These are phyloP conservation scores for Talaromyces trachyspermus DNA, from an alignment of 495 filamentous ascomycete genomes.

Conservation along the genomic window DNA sequence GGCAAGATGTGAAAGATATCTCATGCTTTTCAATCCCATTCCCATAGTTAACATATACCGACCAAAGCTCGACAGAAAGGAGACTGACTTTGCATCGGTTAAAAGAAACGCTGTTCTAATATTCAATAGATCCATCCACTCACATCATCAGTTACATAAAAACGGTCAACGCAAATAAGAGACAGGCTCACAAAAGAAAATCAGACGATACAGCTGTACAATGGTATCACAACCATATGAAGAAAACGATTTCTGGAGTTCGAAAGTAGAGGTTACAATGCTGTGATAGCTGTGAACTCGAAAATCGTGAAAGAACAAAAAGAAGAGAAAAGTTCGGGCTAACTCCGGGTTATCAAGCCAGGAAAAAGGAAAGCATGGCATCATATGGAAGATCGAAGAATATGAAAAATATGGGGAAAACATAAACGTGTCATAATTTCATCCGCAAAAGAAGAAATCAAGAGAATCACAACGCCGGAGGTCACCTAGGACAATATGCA, in stretches of 20 bases:
- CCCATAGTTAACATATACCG: too few species aligned
- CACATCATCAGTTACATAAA: too few species aligned
- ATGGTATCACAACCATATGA: constrained; percentile 21
- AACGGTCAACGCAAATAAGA: too few species aligned
- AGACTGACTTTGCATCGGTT: too few species aligned
- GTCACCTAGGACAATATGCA: constrained; percentile 19
- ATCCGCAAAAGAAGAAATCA: constrained; percentile 13
- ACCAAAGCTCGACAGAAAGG: too few species aligned
- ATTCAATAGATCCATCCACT: too few species aligned
- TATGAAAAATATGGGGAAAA: constrained; percentile 15
- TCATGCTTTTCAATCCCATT: too few species aligned
- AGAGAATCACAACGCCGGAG: constrained; percentile 21
- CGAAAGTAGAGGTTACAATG: not conserved
- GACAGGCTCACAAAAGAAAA: constrained; percentile 9
- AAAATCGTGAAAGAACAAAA: constrained; percentile 12
- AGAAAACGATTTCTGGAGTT: constrained; percentile 1
- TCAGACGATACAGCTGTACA: constrained; percentile 19
- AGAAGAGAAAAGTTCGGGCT: constrained; percentile 6
- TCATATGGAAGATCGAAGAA: not conserved
- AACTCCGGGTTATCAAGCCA: constrained; percentile 8
- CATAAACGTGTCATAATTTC: constrained; percentile 13
- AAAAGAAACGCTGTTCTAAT: too few species aligned
- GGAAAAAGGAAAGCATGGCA: constrained; percentile 11
- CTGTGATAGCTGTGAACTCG: constrained; percentile 7
- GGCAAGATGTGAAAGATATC: too few species aligned